phyloP scores from a whole-genome alignment of 2,329 filamentous ascomycete genomes.

The Neopestalotiopsis sp. region DNA sequence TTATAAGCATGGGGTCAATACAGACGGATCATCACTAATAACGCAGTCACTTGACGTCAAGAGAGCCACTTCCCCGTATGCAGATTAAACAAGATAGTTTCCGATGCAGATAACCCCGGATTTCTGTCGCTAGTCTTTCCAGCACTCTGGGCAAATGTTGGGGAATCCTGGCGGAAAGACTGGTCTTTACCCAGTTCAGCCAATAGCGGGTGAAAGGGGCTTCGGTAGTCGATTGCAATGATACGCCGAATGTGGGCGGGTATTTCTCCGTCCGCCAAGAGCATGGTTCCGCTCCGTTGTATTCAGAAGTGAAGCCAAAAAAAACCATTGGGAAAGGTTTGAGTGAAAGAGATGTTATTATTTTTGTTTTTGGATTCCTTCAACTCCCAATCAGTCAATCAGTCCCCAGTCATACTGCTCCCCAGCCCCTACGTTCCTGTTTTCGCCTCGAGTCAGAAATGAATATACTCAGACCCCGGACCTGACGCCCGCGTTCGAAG shows the following conservation, averaged over 20 bases:
- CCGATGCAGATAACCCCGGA: slow-evolving; percentile 8
- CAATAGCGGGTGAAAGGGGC: slow-evolving; percentile 7
- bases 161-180: slow-evolving; percentile 2
- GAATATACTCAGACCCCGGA: too few species aligned
- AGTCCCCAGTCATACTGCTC: too few species aligned
- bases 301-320: neutral
- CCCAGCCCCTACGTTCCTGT: too few species aligned
- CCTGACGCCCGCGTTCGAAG: neutral
- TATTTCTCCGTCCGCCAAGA: slow-evolving; percentile 14
- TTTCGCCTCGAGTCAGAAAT: too few species aligned
- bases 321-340: neutral
- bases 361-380: too few species aligned
- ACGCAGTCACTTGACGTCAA: neutral
- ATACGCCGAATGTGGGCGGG: slow-evolving; percentile 14
- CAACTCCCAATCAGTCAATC: too few species aligned
- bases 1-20: neutral
- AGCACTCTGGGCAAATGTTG: neutral
- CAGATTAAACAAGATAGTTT: neutral
- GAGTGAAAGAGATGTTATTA: neutral
- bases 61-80: neutral
- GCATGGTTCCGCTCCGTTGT: neutral
- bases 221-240: slow-evolving; percentile 14
- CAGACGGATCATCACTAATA: neutral
- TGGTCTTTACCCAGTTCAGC: neutral
- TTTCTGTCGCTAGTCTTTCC: neutral